phyloP scores from a whole-genome alignment of 2,329 filamentous ascomycete genomes.

The Fusarium pseudoanthophilum region DNA sequence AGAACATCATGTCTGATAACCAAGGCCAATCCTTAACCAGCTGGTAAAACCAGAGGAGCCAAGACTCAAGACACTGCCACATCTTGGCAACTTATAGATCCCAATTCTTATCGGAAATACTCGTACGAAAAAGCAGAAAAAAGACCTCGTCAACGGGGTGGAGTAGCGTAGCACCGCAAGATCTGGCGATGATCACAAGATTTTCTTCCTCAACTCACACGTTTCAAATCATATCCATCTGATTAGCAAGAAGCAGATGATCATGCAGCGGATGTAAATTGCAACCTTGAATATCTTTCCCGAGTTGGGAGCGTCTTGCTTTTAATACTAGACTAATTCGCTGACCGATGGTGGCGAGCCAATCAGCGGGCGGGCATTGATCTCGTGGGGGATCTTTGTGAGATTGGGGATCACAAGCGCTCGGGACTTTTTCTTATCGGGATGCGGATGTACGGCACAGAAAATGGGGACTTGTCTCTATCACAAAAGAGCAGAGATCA shows the following conservation, averaged over 20 bases:
- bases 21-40: not conserved
- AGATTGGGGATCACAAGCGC: not conserved
- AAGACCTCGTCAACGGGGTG: not conserved
- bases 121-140: not conserved
- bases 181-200: not conserved
- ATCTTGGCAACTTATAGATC: constrained; percentile 5
- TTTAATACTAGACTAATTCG: not conserved
- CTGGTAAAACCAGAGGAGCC: not conserved
- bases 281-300: constrained; percentile 13
- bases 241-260: constrained; percentile 1
- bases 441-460: constrained; percentile 3
- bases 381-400: constrained; percentile 14
- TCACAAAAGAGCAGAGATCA: not conserved
- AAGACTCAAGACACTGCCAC: not conserved
- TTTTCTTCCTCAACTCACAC: not conserved
- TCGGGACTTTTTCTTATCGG: not conserved
- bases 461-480: not conserved
- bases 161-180: not conserved
- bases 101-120: not conserved
- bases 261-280: not conserved
- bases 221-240: constrained; percentile 3
- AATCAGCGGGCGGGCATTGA: not conserved
- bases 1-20: constrained; percentile 1
- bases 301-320: not conserved
- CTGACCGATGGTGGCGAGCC: not conserved